Percentiles rank a stretch among this genome's conserved stretches.
phyloP scores from a whole-genome alignment of 495 filamentous ascomycete genomes.

The Annulohypoxylon maeteangense region DNA sequence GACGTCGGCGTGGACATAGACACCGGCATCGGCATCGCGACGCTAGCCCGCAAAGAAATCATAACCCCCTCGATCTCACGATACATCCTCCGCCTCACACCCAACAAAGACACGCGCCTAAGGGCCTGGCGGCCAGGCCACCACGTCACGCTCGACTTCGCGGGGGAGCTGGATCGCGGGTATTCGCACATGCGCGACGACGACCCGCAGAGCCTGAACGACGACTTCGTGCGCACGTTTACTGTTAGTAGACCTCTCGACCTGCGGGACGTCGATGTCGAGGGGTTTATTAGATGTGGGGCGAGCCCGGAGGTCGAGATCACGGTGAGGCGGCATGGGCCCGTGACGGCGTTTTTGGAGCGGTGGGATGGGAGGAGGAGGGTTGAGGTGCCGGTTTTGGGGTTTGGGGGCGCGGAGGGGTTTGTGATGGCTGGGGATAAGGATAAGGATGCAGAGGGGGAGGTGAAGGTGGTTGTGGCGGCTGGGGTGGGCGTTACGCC shows the following conservation, averaged over 20 bases:
- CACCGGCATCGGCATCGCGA: slow-evolving; percentile 53
- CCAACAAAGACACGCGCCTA: not conserved
- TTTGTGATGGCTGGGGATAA: slow-evolving; percentile 44
- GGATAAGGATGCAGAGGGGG: slow-evolving; percentile 25
- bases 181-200: slow-evolving; percentile 85
- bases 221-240: slow-evolving; percentile 84
- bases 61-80: slow-evolving; percentile 73
- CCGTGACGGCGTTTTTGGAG: slow-evolving; percentile 73
- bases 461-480: slow-evolving; percentile 67
- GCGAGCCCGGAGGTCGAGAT: slow-evolving; percentile 69
- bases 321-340: slow-evolving; percentile 72
- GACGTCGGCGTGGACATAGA: slow-evolving; percentile 1
- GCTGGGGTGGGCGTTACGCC: slow-evolving; percentile 87
- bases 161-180: slow-evolving; percentile 70
- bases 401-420: slow-evolving; percentile 73
- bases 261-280: slow-evolving; percentile 36
- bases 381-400: slow-evolving; percentile 73
- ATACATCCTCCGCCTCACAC: slow-evolving; percentile 67
- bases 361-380: slow-evolving; percentile 60
- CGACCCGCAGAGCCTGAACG: slow-evolving; percentile 80
- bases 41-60: slow-evolving; percentile 61
- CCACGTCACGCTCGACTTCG: slow-evolving; percentile 78
- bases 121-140: slow-evolving; percentile 72
- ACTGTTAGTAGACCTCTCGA: slow-evolving; percentile 69
- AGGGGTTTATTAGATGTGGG: not conserved